Evolutionary conservation across 306 rosid genomes (phyloP), one percentile per base, ranked within the genome.

Genomic region (Castanea crenata): DNA sequence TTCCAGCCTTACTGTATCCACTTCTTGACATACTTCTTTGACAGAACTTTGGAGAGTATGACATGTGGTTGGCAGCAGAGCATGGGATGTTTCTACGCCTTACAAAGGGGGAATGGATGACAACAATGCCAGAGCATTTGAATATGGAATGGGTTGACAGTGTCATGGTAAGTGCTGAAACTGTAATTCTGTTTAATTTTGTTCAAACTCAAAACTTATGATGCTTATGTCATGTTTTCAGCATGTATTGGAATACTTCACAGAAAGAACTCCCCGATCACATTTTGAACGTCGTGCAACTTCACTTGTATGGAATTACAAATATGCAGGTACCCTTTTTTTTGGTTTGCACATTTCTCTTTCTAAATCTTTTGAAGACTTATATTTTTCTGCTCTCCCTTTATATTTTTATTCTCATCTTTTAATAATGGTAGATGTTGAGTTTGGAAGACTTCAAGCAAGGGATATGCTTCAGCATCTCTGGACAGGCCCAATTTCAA

Each of bases 21-120:
- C 31, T 71, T 81, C 79, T 70, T 83, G 85, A 85, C 82, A 20
- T 16, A 32, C 67, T 51, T 54, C 73, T 84, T 77, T 76, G 67
- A 62, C 99, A 92, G 99, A 94, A 91, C 81, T 92, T 94, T 74
- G 86, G 81, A 84, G 92, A 90, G 78, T 88, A 87, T 52, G 84
- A 92, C 80, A 85, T 91, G 89, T 94, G 99, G 98, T 87, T 94
- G 86, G 99, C 99, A 67, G 99, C 99, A 16, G 99, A 94, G 87
- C 92, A 94, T 80, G 99, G 97, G 79, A 94, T 94, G 99, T 94
- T 94, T 80, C 71, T 94, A 74, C 87, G 92, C 59, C 83, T 73
- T 73, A 86, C 99, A 16, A 85, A 78, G 79, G 97, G 97, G 55
- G 90, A 85, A 29, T 94, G 99, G 99, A 92, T 94, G 99, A 92